Evolutionary conservation across 1,284 basidiomycete genomes (phyloP).

Genomic region (Fomitopsis schrenkii): DNA sequence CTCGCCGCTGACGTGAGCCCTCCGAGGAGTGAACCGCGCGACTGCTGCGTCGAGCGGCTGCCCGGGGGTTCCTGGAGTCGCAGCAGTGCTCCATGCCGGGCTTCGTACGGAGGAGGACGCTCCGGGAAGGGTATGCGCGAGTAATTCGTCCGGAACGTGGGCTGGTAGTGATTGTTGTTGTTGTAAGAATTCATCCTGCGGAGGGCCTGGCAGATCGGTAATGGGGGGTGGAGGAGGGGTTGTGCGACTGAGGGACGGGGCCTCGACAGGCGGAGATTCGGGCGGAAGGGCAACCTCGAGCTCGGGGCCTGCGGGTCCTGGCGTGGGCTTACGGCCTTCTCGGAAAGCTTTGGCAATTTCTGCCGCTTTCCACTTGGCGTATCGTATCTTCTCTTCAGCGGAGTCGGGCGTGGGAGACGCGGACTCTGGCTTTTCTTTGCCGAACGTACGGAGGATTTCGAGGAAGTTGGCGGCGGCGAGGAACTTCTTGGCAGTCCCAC

Average conservation of each 20-base stretch:
- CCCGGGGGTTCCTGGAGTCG: conserved; percentile 47
- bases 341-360: conserved; percentile 86
- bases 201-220: conserved; percentile 10
- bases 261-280: conserved; percentile 16
- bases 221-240: conserved; percentile 17
- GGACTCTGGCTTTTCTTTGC: conserved; percentile 51
- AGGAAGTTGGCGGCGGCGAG: conserved; percentile 85
- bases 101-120: conserved; percentile 24
- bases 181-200: conserved; percentile 5
- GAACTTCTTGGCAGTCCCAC: conserved; percentile 85
- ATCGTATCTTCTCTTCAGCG: conserved; percentile 67
- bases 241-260: conserved; percentile 8
- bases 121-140: conserved; percentile 8
- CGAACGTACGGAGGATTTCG: conserved; percentile 78
- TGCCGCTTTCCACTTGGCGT: conserved; percentile 91
- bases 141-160: conserved; percentile 11
- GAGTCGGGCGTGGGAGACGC: conserved; percentile 27
- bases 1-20: conserved; percentile 20
- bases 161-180: not conserved
- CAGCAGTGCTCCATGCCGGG: conserved; percentile 61
- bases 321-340: conserved; percentile 74
- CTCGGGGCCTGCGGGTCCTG: conserved; percentile 52
- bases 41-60: conserved; percentile 3
- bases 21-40: not conserved
- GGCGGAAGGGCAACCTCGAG: conserved; percentile 12